Base-by-base conservation (phyloP, 306 rosid genomes). In the Acacia confusa region DNA sequence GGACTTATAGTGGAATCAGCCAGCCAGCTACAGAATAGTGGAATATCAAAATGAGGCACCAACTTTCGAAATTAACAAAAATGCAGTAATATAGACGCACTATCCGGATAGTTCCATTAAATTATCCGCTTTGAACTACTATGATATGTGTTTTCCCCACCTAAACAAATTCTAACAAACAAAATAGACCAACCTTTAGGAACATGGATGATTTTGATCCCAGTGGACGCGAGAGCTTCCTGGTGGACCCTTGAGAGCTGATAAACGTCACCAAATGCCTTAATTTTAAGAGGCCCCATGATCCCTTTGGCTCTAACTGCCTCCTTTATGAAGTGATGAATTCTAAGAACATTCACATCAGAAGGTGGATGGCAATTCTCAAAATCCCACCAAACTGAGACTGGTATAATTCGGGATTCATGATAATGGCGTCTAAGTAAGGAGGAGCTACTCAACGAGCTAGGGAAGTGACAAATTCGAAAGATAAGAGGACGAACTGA, bases 331-430 rank as follows among this genome's bases (percentile, higher is more conserved):
- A 81, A 30, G 17, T 83, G 86, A 1, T 92, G 77, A 9, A 92
- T 79, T 77, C 76, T 92, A 78, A 75, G 80, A 25, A 85, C 84
- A 45, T 88, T 88, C n/a, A 75, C 73, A 0, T 81, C 90, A 0
- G 19, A 5, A 3, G 99, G 98, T 1, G 89, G 47, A 52, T 66
- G 17, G 87, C 98, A 93, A 60, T 89, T 95, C 86, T 95, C 94
- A 68, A 95, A 90, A 84, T 95, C 99, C 99, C 98, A 95, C 99
- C 99, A 95, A 3, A 94, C 98, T 3, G 94, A 88, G 76, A 93
- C 96, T 88, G 88, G 89, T 38, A 92, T 93, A 57, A 77, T 82
- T 14, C 88, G 86, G 3, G 87, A 85, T 10, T 90, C 99, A 12
- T 90, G 92, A 1, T 90, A 95, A 1, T 40, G 84, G 10, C 88